phyloP scores from a whole-genome alignment of 352 stramenopile species.

The Pythium phragmiticola region DNA sequence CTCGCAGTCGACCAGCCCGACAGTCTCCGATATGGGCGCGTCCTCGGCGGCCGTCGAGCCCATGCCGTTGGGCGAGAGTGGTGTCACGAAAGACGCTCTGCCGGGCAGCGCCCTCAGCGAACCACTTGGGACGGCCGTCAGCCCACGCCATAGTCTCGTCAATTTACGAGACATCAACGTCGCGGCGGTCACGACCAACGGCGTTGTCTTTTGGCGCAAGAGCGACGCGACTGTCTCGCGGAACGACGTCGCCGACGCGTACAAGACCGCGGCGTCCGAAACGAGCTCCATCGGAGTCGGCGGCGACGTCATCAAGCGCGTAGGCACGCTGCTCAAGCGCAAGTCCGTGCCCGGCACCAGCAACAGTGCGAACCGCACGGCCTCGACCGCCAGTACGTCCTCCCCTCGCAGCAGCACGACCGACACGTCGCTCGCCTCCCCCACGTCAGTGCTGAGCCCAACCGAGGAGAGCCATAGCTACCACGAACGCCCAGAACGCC shows the following conservation, averaged over 20 bases:
- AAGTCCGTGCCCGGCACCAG: constrained; percentile 20
- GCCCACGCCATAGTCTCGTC: constrained; percentile 34
- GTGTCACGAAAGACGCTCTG: neutral
- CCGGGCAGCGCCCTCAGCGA: neutral
- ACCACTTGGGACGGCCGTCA: constrained; percentile 19
- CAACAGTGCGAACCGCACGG: constrained; percentile 9
- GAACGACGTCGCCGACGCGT: constrained; percentile 39
- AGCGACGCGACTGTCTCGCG: constrained; percentile 39
- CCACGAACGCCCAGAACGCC: constrained; percentile 3
- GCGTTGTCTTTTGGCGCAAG: constrained; percentile 66
- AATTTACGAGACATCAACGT: constrained; percentile 59
- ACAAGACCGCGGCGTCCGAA: constrained; percentile 38
- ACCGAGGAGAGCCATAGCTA: constrained; percentile 14
- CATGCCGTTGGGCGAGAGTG: neutral
- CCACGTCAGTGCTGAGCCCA: constrained; percentile 1
- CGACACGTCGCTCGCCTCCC: constrained; percentile 19
- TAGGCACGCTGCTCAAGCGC: constrained; percentile 45
- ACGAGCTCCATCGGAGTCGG: constrained; percentile 46
- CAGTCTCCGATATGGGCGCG: constrained; percentile 12
- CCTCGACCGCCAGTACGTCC: constrained; percentile 20
- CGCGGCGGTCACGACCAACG: constrained; percentile 59
- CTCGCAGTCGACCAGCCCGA: constrained; percentile 10
- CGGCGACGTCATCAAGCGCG: constrained; percentile 55
- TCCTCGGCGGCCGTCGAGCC: constrained; percentile 15
- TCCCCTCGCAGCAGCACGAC: constrained; percentile 23